Evolutionary conservation across 805 yeast species (phyloP), one percentile per base, ranked within the genome.

Genomic region (Nakazawaea wyomingensis): DNA sequence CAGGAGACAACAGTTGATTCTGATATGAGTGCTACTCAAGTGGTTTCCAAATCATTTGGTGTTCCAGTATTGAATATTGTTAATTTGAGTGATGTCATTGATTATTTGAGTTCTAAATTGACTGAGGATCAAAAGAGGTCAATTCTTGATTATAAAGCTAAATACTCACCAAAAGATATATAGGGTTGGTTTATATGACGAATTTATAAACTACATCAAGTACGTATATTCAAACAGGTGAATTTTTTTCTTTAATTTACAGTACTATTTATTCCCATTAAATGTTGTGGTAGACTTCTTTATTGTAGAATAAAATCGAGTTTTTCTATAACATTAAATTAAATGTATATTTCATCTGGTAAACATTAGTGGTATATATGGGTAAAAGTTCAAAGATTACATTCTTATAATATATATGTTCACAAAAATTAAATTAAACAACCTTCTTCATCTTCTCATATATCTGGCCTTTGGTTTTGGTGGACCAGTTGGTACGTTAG

Each of bases 21-120:
- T 32, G 72, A 72, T 34, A 62, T 71, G 53, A 82, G 93, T 52
- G 95, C 98, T 37, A 86, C 96, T 4, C 83, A 82, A 59, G 80
- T 80, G 18, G 93, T 91, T 21, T 68, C 85, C 40, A 69, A 78
- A 55, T 76, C 72, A 57, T 83, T 82, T 59, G 72, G 74, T 31
- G 85, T 91, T 44, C 97, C 97, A 2, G 96, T 93, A 19, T 62
- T 85, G 44, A 78, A 85, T 39, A 90, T 93, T 53, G 89, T 89
- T 31, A 71, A 78, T 34, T 73, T 93, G 59, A 69, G 74, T 39
- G 90, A 91, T 60, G 82, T 93, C 49, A 75, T 90, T 50, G 64
- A 66, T 34, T 80, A 78, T 54, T 68, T 88, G 56, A 67, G 69
- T 31, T 72, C 68, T 34, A 74, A 71, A 57, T 68, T 85, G 54